A percentile compares a stretch with the other conserved stretches of the same genome.
Evolutionary conservation across 106 monocot genomes (phyloP).

Genomic region (Amphibolis antarctica): DNA sequence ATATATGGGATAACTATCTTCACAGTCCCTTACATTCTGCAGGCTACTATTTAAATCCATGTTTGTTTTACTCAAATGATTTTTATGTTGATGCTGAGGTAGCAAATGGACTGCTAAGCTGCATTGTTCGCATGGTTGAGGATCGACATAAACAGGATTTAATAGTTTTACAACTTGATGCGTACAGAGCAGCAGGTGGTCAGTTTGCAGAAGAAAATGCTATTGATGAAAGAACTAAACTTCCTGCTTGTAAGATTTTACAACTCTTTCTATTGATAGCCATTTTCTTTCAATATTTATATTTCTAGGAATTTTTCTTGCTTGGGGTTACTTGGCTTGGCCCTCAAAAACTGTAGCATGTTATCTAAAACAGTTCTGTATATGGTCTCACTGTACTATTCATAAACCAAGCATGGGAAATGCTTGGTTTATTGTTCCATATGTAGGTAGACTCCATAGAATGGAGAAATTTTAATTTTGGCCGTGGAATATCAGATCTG

Average conservation of each 20-base stretch:
- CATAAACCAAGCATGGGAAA: too few relatives aligned
- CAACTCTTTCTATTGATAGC: background rate
- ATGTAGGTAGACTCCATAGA: too few relatives aligned
- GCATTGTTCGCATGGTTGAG: constrained; percentile 35
- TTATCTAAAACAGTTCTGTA: too few relatives aligned
- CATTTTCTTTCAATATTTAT: too few relatives aligned
- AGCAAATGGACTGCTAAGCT: constrained; percentile 40
- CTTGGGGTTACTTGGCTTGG: too few relatives aligned
- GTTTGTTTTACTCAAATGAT: constrained; percentile 43
- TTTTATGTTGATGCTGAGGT: constrained; percentile 60
- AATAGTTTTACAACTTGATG: constrained; percentile 50
- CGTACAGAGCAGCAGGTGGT: constrained; percentile 33
- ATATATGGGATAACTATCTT: constrained; percentile 64
- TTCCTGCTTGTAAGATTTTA: constrained; percentile 39
- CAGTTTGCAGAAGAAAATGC: constrained; percentile 29
- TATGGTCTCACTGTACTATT: too few relatives aligned
- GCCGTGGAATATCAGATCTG: too few relatives aligned
- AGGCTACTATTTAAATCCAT: constrained; percentile 64
- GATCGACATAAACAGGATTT: constrained; percentile 24
- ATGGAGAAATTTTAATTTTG: too few relatives aligned
- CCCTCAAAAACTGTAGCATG: too few relatives aligned
- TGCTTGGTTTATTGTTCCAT: too few relatives aligned
- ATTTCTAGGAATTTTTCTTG: too few relatives aligned
- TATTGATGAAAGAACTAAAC: constrained; percentile 35
- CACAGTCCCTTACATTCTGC: constrained; percentile 65